Percentiles rank a stretch among this genome's conserved stretches.
Conservation (phyloP, 2,329 filamentous ascomycete species). For the Pseudogymnoascus verrucosus region DNA sequence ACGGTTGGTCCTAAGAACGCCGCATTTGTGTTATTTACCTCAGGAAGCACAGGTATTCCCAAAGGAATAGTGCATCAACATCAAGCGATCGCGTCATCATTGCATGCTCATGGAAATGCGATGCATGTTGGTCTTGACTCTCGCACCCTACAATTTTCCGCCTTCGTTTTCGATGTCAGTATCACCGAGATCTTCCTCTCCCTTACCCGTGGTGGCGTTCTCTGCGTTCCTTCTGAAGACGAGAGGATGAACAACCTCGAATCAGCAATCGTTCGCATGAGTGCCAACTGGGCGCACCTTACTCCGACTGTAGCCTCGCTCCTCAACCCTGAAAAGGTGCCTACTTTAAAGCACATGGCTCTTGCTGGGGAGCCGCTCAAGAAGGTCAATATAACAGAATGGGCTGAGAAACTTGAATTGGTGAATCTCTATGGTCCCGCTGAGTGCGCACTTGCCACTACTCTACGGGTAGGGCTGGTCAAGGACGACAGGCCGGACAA, state of each 20-base stretch:
- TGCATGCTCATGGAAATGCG: conserved; percentile 5
- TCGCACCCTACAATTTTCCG: conserved; percentile 18
- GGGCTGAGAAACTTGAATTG: conserved; percentile 30
- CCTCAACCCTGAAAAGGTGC: conserved; percentile 13
- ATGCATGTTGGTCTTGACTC: neutral
- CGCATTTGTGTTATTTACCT: conserved; percentile 17
- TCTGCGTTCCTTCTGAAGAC: conserved; percentile 20
- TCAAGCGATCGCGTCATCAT: conserved; percentile 10
- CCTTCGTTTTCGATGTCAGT: conserved; percentile 18
- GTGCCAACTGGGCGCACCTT: conserved; percentile 16
- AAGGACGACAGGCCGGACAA: neutral
- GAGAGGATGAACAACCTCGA: conserved; percentile 16
- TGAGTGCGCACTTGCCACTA: conserved; percentile 47
- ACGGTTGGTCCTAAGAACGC: conserved; percentile 11
- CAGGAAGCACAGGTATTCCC: conserved; percentile 19
- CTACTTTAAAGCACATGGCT: conserved; percentile 5
- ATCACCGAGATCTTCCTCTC: conserved; percentile 19
- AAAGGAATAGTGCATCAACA: conserved; percentile 19
- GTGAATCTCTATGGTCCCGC: conserved; percentile 66
- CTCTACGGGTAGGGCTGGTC: neutral
- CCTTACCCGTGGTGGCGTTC: conserved; percentile 15
- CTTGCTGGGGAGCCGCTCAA: conserved; percentile 51
- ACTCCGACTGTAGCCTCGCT: conserved; percentile 16
- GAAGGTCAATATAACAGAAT: conserved; percentile 17
- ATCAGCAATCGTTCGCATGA: conserved; percentile 14